A percentile compares a stretch with the other conserved stretches of the same genome.
These are phyloP conservation scores for Lactarius quietus DNA, from an alignment of 768 basidiomycete species.

Conservation along the genomic window DNA sequence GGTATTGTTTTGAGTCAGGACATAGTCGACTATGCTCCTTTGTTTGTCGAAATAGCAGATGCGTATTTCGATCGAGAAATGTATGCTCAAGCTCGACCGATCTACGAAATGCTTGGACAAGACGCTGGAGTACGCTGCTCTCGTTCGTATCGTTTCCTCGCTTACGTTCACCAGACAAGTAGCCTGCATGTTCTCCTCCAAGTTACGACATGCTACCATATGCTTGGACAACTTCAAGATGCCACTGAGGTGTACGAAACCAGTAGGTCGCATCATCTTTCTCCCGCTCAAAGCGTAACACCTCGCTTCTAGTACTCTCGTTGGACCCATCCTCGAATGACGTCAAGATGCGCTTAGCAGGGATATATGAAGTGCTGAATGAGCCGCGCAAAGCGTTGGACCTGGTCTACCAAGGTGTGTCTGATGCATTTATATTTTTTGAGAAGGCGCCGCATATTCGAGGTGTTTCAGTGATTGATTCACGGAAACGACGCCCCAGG, in stretches of 20 bases:
- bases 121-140: constrained; percentile 58
- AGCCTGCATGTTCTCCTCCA: constrained; percentile 67
- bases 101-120: constrained; percentile 75
- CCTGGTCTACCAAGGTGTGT: constrained; percentile 75
- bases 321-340: constrained; percentile 75
- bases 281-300: not conserved
- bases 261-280: constrained; percentile 43
- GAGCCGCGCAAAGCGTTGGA: constrained; percentile 79
- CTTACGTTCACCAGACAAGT: constrained; percentile 52
- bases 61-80: constrained; percentile 74
- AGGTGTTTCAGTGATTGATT: constrained; percentile 35
- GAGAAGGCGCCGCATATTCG: not conserved
- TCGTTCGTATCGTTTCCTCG: not conserved
- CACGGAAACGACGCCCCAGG: constrained; percentile 31
- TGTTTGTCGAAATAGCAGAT: constrained; percentile 83
- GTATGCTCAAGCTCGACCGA: constrained; percentile 74
- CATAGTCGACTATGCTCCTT: constrained; percentile 66
- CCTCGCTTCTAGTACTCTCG: constrained; percentile 51
- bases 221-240: constrained; percentile 67
- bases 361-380: constrained; percentile 81
- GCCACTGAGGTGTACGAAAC: constrained; percentile 83
- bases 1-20: constrained; percentile 67
- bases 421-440: not conserved
- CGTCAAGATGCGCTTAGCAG: constrained; percentile 86
- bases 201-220: constrained; percentile 78